A percentile compares a stretch with the other conserved stretches of the same genome.
Evolutionary conservation across 495 filamentous ascomycete genomes (phyloP).

Genomic region (Opeltia flavorubescens): DNA sequence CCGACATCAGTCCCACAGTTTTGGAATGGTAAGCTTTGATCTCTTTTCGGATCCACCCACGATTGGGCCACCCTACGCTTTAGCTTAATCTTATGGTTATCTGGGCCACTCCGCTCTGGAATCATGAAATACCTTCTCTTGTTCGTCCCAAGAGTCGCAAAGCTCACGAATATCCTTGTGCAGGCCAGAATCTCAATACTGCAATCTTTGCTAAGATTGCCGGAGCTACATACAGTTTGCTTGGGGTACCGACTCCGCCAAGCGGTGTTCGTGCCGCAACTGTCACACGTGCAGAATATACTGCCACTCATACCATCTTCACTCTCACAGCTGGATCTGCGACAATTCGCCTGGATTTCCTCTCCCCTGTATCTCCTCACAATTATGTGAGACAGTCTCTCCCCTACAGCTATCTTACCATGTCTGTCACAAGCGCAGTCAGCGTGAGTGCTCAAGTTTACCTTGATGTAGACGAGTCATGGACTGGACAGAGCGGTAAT

Average conservation of each 20-base stretch:
- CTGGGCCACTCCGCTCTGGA: no score
- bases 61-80: no score
- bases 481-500: slow-evolving; percentile 26
- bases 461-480: slow-evolving; percentile 35
- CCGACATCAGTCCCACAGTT: slow-evolving; percentile 33
- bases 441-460: slow-evolving; percentile 28
- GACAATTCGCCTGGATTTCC: slow-evolving; percentile 41
- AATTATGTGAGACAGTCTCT: slow-evolving; percentile 72
- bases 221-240: slow-evolving; percentile 32
- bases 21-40: no score
- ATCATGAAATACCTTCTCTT: no score
- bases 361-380: slow-evolving; percentile 76
- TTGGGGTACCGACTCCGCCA: slow-evolving; percentile 24
- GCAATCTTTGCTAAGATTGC: slow-evolving; percentile 34
- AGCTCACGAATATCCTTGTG: not conserved
- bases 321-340: slow-evolving; percentile 27
- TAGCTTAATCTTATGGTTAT: no score
- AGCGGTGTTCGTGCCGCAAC: slow-evolving; percentile 22
- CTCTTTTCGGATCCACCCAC: no score
- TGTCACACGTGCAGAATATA: slow-evolving; percentile 29
- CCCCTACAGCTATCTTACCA: slow-evolving; percentile 66
- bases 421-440: slow-evolving; percentile 32
- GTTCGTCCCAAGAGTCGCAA: no score
- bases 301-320: slow-evolving; percentile 32
- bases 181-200: slow-evolving; percentile 25